Conservation (phyloP, 305 asterid genomes). For the Solanum hybrid region DNA sequence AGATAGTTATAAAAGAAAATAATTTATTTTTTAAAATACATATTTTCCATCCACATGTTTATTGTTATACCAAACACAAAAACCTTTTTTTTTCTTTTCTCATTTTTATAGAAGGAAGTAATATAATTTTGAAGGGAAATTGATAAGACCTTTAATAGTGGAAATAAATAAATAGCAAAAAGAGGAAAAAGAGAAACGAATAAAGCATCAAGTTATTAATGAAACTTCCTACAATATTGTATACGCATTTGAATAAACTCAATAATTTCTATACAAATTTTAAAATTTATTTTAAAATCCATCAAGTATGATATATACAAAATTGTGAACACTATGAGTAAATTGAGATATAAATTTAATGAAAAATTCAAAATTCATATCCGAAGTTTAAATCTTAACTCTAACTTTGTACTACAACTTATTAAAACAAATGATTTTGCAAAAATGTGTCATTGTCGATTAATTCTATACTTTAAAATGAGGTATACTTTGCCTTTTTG, state of each 20-base stretch:
- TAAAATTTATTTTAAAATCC: neutral
- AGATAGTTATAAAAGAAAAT: neutral
- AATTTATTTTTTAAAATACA: neutral
- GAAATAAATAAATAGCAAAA: neutral
- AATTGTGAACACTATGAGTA: neutral
- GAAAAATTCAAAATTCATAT: neutral
- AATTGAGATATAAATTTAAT: neutral
- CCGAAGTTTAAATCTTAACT: neutral
- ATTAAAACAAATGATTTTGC: neutral
- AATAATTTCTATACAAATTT: no score
- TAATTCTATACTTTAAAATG: neutral
- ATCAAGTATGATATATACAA: neutral
- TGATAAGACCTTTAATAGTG: neutral
- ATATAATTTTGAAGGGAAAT: neutral
- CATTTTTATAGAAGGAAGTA: neutral
- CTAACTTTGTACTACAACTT: fast-evolving
- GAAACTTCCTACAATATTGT: neutral
- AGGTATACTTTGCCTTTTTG: neutral
- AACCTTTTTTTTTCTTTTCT: neutral
- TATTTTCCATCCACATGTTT: neutral
- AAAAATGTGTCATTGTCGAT: neutral
- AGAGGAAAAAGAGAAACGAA: neutral
- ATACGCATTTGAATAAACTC: neutral
- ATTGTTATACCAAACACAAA: neutral
- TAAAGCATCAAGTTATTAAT: neutral